Conservation (phyloP, 805 yeast species). For the Yarrowia hollandica region DNA sequence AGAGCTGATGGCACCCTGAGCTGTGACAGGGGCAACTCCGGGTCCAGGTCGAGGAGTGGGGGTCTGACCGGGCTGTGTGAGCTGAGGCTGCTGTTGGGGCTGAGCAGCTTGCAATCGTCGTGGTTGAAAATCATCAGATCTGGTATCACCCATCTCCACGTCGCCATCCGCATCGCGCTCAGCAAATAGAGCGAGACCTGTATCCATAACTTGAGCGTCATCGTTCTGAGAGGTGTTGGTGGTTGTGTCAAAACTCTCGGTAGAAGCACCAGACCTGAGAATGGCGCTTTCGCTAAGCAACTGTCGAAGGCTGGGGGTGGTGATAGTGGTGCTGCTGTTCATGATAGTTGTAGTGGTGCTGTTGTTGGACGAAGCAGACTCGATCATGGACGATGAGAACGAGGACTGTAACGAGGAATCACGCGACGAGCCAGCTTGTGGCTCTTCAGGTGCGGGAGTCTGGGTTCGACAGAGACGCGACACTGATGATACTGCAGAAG, state of each 20-base stretch:
- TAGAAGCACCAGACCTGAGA: neutral
- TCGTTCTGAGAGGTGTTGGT: slow-evolving; percentile 5
- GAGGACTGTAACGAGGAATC: slow-evolving; percentile 24
- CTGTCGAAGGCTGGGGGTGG: slow-evolving; percentile 15
- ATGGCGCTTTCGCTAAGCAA: slow-evolving; percentile 22
- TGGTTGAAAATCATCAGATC: slow-evolving; percentile 1
- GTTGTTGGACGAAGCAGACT: slow-evolving; percentile 9
- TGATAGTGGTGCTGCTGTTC: slow-evolving; percentile 16
- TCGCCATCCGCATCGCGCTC: slow-evolving; percentile 24
- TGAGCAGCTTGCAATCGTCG: neutral
- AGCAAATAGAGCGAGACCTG: slow-evolving; percentile 9
- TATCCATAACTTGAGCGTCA: slow-evolving; percentile 7
- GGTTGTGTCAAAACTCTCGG: slow-evolving; percentile 1
- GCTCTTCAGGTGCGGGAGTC: slow-evolving; percentile 7
- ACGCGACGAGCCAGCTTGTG: slow-evolving; percentile 13
- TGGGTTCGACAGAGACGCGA: slow-evolving; percentile 16
- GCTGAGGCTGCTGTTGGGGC: neutral
- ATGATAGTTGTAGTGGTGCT: neutral
- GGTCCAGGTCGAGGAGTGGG: slow-evolving; percentile 15
- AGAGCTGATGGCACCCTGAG: slow-evolving; percentile 23
- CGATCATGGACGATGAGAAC: slow-evolving; percentile 11
- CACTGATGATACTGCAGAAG: slow-evolving; percentile 19
- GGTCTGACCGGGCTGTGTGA: neutral
- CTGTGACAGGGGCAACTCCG: slow-evolving; percentile 21
- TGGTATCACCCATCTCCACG: slow-evolving; percentile 5